Evolutionary conservation across 1,284 basidiomycete species (phyloP).

Genomic region (Cryptococcus sp.): DNA sequence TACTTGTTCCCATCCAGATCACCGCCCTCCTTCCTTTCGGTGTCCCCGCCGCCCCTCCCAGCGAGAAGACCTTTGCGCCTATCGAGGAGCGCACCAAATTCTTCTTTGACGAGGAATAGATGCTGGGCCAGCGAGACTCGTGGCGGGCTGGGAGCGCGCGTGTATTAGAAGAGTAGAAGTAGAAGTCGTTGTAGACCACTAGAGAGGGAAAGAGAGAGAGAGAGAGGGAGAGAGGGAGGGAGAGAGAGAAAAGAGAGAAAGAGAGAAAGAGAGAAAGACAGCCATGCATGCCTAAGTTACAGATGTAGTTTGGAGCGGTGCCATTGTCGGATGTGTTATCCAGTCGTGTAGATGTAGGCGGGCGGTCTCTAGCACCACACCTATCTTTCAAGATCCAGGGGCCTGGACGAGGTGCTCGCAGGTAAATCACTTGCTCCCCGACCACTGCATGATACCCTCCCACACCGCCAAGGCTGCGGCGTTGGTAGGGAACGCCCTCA

Average conservation of each 20-base stretch:
- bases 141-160: too few relatives aligned
- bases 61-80: conserved; percentile 45
- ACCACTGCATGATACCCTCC: conserved; percentile 48
- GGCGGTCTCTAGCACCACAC: background rate
- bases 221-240: too few relatives aligned
- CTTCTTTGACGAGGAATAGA: conserved; percentile 24
- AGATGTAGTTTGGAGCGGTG: too few relatives aligned
- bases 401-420: background rate
- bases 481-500: conserved; percentile 49
- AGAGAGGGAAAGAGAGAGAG: background rate
- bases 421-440: background rate
- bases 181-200: background rate
- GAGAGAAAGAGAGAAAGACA: too few relatives aligned
- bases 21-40: conserved; percentile 54
- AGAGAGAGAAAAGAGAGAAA: too few relatives aligned
- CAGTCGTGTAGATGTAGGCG: background rate
- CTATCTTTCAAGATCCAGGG: too few relatives aligned
- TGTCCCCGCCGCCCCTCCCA: conserved; percentile 38
- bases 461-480: conserved; percentile 49
- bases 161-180: background rate
- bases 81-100: conserved; percentile 49
- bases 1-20: conserved; percentile 6
- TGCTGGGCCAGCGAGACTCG: background rate
- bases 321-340: background rate
- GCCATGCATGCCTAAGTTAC: too few relatives aligned